Evolutionary conservation across 345 rosid species (phyloP), one percentile per base, ranked within the genome.

Genomic region (Salix viminalis): DNA sequence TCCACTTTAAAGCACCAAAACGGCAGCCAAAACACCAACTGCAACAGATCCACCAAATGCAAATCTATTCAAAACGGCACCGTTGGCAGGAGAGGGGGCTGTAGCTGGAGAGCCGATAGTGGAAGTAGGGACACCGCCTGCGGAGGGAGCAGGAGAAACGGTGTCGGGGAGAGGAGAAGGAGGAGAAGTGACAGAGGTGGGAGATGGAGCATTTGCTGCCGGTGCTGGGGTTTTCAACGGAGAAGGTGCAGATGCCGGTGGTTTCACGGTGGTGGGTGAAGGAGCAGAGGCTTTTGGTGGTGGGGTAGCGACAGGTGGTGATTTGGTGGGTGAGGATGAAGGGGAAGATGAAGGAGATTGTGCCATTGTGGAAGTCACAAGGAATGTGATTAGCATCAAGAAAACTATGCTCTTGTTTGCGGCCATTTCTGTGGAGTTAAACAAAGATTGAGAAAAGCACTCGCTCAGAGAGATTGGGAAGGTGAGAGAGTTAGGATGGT

Each of bases 11-110:
- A 85, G 37, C 16, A 73, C 81, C 65, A 87, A 79, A 77, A 74
- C 84, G 64, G 83, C 85, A n/a, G 79, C 84, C 37, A 85, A 64
- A 16, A 84, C 76, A 28, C 73, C 76, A 16, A 82, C 68, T 6
- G 77, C 77, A 1, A 83, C 70, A 34, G 84, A 79, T 73, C 84
- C 86, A 10, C 77, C 75, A 10, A 76, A 72, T 2, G 79, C 28
- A 65, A 68, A 58, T 34, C 65, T 83, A 75, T 77, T 81, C 1
- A 81, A 75, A 77, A 71, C 85, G 61, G 85, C 86, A 18, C 72
- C 83, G 76, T 70, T 69, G 4, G 10, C 50, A 11, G 87, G 84
- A 23, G 50, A 80, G 16, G 87, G 89, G 76, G 89, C 89, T 26
- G 54, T 68, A 42, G 80, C 24, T 1, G 87, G 87, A 0, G 87